Evolutionary conservation across 352 stramenopile species (phyloP).

Genomic region (Pythium aphanidermatum): DNA sequence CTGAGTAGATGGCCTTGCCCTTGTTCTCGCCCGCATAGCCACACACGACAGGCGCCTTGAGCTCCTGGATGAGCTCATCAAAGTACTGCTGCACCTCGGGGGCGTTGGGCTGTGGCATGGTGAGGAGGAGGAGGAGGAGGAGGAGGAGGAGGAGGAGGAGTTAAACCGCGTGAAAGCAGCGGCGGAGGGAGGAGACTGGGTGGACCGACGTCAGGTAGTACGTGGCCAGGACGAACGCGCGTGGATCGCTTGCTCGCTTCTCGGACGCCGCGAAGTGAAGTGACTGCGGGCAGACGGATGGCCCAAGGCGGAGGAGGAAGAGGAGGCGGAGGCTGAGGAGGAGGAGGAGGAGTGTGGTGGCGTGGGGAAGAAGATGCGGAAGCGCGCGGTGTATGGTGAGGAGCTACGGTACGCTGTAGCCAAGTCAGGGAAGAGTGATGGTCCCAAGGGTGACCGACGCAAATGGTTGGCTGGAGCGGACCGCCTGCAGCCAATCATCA

Average conservation of each 20-base stretch:
- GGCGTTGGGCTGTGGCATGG: constrained; percentile 37
- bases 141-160: too few species aligned
- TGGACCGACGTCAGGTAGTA: too few species aligned
- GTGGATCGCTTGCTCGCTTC: too few species aligned
- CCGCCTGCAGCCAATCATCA: constrained; percentile 16
- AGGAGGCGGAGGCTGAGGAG: not conserved
- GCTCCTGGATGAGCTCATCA: constrained; percentile 42
- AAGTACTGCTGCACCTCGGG: constrained; percentile 55
- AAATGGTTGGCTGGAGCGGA: constrained; percentile 4
- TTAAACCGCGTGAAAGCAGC: not conserved
- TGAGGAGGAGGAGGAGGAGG: too few species aligned
- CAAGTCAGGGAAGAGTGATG: constrained; percentile 7
- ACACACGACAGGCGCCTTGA: constrained; percentile 46
- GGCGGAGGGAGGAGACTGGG: not conserved
- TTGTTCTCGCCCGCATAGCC: constrained; percentile 42
- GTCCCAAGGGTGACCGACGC: not conserved
- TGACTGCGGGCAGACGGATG: constrained; percentile 4
- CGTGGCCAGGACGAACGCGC: too few species aligned
- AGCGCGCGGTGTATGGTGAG: not conserved
- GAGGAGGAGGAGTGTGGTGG: not conserved
- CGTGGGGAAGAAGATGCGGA: not conserved
- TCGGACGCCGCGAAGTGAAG: constrained; percentile 8
- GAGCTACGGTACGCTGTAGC: not conserved
- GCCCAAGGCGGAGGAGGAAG: not conserved
- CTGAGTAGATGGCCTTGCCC: constrained; percentile 70